Percentiles rank a stretch among this genome's conserved stretches.
These are phyloP conservation scores for Hydrangea macrophylla DNA, from an alignment of 148 eudicot species.

Conservation along the genomic window DNA sequence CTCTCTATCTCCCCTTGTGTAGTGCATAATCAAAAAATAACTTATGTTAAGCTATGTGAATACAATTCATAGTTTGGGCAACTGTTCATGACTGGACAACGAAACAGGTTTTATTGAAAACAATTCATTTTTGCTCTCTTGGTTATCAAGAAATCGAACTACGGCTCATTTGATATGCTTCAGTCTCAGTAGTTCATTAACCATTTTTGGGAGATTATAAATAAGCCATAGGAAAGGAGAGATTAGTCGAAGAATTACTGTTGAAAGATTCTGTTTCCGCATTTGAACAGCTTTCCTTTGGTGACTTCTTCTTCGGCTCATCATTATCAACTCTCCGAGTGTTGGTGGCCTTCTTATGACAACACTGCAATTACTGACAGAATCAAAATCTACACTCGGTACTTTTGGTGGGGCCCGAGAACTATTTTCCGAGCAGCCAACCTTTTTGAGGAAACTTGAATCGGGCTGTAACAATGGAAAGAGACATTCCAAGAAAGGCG, in stretches of 20 bases:
- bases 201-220: background rate
- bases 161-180: background rate
- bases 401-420: conserved; percentile 19
- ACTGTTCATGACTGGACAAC: too few relatives aligned
- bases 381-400: conserved; percentile 16
- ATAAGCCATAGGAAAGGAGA: background rate
- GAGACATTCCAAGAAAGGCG: conserved; percentile 66
- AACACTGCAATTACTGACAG: conserved; percentile 31
- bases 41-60: too few relatives aligned
- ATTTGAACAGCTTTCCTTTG: conserved; percentile 47
- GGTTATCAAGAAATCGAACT: background rate
- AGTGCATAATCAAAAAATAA: too few relatives aligned
- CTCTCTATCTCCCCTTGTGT: too few relatives aligned
- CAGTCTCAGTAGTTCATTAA: background rate
- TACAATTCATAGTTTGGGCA: too few relatives aligned
- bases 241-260: conserved; percentile 33
- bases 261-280: conserved; percentile 34
- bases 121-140: background rate
- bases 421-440: conserved; percentile 19
- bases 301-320: conserved; percentile 71
- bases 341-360: conserved; percentile 55
- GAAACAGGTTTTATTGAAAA: background rate
- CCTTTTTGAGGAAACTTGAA: conserved; percentile 31
- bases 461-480: conserved; percentile 61
- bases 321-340: conserved; percentile 79